Percentiles rank a stretch among this genome's conserved stretches.
These are phyloP conservation scores for Salix exigua DNA, from an alignment of 345 rosid species.

Conservation along the genomic window DNA sequence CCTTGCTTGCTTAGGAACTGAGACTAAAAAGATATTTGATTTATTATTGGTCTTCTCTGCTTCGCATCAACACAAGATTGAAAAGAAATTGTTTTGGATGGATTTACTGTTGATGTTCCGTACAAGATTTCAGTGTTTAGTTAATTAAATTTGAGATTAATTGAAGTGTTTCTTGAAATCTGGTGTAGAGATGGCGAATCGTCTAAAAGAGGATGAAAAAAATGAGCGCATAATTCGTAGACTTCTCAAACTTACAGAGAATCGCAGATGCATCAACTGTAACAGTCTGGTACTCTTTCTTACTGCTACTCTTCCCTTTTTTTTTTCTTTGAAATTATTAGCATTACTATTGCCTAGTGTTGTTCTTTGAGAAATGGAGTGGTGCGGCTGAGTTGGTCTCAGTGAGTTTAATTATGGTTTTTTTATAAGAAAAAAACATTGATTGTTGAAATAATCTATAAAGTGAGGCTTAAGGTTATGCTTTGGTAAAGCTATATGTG, in stretches of 20 bases:
- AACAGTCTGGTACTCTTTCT: constrained; percentile 64
- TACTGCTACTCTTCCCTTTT: neutral
- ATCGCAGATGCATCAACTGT: constrained; percentile 90
- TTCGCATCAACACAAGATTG: neutral
- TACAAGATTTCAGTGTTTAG: neutral
- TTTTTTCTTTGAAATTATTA: neutral
- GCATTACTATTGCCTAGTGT: too few species aligned
- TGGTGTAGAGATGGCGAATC: constrained; percentile 48
- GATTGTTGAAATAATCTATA: neutral
- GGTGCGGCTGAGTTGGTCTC: neutral
- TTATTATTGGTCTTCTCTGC: too few species aligned
- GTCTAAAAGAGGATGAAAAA: constrained; percentile 83
- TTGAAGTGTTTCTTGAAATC: neutral
- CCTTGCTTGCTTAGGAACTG: neutral
- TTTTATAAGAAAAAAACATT: neutral
- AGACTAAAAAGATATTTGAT: too few species aligned
- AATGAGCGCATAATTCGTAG: constrained; percentile 78
- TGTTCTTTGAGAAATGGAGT: too few species aligned
- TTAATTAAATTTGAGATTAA: neutral
- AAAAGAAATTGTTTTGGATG: neutral
- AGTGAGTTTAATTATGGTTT: neutral
- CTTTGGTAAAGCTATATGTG: too few species aligned
- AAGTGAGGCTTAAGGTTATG: neutral
- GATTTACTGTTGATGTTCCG: neutral
- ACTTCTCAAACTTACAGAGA: constrained; percentile 80